A percentile compares a stretch with the other conserved stretches of the same genome.
phyloP scores from a whole-genome alignment of 805 yeast genomes.

The Candida ovalis region DNA sequence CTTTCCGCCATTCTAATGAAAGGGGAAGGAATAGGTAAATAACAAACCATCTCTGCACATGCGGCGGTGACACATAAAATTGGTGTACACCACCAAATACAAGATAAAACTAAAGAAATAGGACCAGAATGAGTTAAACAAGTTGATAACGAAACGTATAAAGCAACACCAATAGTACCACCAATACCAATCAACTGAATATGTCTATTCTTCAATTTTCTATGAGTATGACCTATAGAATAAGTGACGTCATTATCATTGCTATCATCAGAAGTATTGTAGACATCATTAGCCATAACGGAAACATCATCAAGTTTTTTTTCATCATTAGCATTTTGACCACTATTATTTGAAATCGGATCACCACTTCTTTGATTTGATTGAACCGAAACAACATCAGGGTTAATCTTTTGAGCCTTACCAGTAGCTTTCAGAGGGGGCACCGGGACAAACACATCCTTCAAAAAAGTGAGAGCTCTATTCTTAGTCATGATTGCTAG shows the following conservation, averaged over 20 bases:
- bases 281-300: not conserved
- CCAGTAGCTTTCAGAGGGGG: slow-evolving; percentile 20
- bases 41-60: slow-evolving; percentile 45
- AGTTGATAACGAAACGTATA: slow-evolving; percentile 41
- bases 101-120: slow-evolving; percentile 36
- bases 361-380: not conserved
- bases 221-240: slow-evolving; percentile 19
- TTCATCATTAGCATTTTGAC: slow-evolving; percentile 1
- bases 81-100: slow-evolving; percentile 40
- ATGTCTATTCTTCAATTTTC: slow-evolving; percentile 39
- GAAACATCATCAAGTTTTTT: slow-evolving; percentile 6
- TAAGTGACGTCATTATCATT: slow-evolving; percentile 9
- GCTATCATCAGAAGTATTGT: slow-evolving; percentile 7
- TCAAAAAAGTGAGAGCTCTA: slow-evolving; percentile 9
- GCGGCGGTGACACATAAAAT: slow-evolving; percentile 39
- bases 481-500: slow-evolving; percentile 1
- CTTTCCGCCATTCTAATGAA: slow-evolving; percentile 44
- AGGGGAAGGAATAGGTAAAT: slow-evolving; percentile 45
- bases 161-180: slow-evolving; percentile 47
- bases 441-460: slow-evolving; percentile 25
- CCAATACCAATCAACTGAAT: slow-evolving; percentile 47
- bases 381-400: slow-evolving; percentile 2
- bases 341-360: not conserved
- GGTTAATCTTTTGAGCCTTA: slow-evolving; percentile 9
- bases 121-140: slow-evolving; percentile 41